Conservation (phyloP, 805 yeast species). For the Barnettozyma populi region DNA sequence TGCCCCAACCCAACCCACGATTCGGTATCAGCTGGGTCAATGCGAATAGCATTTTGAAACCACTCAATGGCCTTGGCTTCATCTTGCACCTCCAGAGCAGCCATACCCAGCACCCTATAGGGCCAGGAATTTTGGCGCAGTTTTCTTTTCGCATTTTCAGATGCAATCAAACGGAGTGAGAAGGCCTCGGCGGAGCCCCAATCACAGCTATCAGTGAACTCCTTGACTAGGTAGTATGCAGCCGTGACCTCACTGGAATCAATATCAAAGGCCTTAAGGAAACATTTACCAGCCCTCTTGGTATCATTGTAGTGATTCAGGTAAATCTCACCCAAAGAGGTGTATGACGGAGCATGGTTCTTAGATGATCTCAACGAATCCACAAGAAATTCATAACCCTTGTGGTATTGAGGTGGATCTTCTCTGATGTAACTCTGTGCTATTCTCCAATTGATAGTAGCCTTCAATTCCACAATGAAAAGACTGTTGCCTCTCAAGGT, state of each 20-base stretch:
- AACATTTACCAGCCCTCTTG: constrained; percentile 76
- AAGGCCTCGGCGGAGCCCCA: constrained; percentile 84
- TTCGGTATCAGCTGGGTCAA: constrained; percentile 58
- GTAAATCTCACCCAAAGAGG: constrained; percentile 76
- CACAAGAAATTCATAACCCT: constrained; percentile 56
- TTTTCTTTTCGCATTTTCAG: constrained; percentile 53
- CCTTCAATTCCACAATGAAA: constrained; percentile 48
- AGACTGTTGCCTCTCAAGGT: constrained; percentile 46
- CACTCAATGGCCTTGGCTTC: constrained; percentile 79
- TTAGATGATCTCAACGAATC: constrained; percentile 58
- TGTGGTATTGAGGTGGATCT: constrained; percentile 24
- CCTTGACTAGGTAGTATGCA: constrained; percentile 64
- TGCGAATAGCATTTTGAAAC: constrained; percentile 80
- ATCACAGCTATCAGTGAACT: constrained; percentile 60
- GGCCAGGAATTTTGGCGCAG: constrained; percentile 70
- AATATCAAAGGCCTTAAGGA: constrained; percentile 82
- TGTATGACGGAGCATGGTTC: constrained; percentile 71
- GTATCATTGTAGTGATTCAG: constrained; percentile 50
- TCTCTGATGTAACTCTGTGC: constrained; percentile 54
- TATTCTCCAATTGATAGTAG: constrained; percentile 63
- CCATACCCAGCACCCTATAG: constrained; percentile 77
- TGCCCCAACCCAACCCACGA: constrained; percentile 98
- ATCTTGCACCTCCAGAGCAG: constrained; percentile 63
- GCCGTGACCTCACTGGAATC: constrained; percentile 73
- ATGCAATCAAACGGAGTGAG: constrained; percentile 57